Evolutionary conservation across 495 filamentous ascomycete species (phyloP).

Genomic region (Tuber umbilicatum): DNA sequence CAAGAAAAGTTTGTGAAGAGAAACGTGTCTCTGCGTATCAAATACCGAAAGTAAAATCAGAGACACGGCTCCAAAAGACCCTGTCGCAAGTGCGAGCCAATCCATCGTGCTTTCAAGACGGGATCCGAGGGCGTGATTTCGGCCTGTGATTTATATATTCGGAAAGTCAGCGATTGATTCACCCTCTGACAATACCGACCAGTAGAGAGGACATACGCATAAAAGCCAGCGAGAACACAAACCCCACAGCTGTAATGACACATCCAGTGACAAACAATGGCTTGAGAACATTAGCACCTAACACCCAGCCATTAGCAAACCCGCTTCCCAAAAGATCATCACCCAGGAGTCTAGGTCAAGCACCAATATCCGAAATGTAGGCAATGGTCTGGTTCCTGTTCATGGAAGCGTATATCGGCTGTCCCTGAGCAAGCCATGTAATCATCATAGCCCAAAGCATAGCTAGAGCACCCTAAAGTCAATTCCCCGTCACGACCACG

Average conservation of each 20-base stretch:
- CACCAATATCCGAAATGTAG: conserved; percentile 81
- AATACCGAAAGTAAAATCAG: conserved; percentile 78
- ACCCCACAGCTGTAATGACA: conserved; percentile 69
- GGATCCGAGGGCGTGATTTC: conserved; percentile 33
- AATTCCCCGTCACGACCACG: neutral
- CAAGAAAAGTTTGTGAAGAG: conserved; percentile 69
- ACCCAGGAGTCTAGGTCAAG: conserved; percentile 17
- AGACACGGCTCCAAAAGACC: conserved; percentile 66
- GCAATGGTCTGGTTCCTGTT: conserved; percentile 60
- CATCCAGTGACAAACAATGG: conserved; percentile 83
- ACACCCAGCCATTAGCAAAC: conserved; percentile 11
- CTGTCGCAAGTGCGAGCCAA: conserved; percentile 61
- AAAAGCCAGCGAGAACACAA: conserved; percentile 71
- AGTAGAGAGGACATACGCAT: conserved; percentile 70
- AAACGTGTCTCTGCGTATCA: conserved; percentile 62
- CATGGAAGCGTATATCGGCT: conserved; percentile 63
- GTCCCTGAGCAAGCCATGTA: conserved; percentile 59
- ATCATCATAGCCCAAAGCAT: conserved; percentile 65
- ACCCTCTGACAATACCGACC: conserved; percentile 66
- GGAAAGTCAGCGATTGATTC: conserved; percentile 4
- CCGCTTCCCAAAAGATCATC: neutral
- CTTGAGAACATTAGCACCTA: conserved; percentile 56
- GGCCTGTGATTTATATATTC: conserved; percentile 10
- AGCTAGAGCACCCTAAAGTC: conserved; percentile 41
- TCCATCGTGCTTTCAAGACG: conserved; percentile 63